Evolutionary conservation across 1,284 basidiomycete genomes (phyloP), one percentile per base, ranked within the genome.

Genomic region (Boletus hoseneyae): DNA sequence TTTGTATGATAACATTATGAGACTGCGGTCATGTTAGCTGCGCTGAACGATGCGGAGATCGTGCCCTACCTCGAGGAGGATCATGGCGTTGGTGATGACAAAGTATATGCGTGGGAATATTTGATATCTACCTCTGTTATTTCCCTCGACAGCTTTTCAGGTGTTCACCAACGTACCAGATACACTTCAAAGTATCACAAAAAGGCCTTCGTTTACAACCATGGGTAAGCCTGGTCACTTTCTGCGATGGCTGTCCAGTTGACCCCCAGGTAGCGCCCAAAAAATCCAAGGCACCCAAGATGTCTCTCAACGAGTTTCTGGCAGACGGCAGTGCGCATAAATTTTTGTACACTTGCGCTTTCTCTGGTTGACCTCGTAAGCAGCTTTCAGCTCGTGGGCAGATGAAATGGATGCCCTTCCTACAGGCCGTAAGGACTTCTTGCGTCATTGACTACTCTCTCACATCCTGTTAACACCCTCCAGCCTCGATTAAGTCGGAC

Each of bases 331-430:
- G 92, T 92, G 59, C 69, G 86, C 73, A 55, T 46, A 52, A 54
- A 52, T 35, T 67, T 66, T 62, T 39, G 30, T 47, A 33, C 27
- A 29, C 35, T 32, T 34, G 23, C 11, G 18, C 25, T 42, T 51
- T 56, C 50, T 36, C n/a, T 45, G 55, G 57, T 49, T 58, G 52
- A 64, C 52, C 42, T 35, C 52, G 54, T 47, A 34, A 55, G 6
- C 35, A 91, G 89, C 82, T 52, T 73, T 90, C 48, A 92, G 92
- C 64, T 93, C 90, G 65, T 97, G 93, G 93, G 93, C 94, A n/a
- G 93, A 96, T 67, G 93, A 96, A 70, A 93, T 95, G 90, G 93
- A 95, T 55, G 64, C 79, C 37, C 77, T 97, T 52, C 93, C 93
- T 21, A 86, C 82, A 60, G 93, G 91, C 65, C 93, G 93, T 95